phyloP scores from a whole-genome alignment of 2,329 filamentous ascomycete species.

The Trichoderma sp. region DNA sequence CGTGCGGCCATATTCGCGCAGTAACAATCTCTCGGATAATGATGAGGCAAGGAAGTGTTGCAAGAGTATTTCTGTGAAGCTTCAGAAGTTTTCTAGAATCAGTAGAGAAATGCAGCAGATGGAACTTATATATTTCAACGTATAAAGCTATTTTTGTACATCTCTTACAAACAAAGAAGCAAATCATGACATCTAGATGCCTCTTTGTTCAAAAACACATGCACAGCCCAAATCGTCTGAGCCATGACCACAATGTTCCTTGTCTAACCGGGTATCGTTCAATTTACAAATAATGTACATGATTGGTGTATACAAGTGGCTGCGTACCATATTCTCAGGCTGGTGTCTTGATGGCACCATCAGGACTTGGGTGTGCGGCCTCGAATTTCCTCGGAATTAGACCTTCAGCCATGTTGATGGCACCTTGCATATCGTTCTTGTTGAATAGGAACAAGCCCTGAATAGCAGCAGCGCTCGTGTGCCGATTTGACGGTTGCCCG shows the following conservation, averaged over 20 bases:
- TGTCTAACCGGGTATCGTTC: conserved; percentile 21
- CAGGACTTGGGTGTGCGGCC: conserved; percentile 38
- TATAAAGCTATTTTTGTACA: background rate
- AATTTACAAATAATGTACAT: conserved; percentile 8
- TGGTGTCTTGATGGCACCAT: conserved; percentile 42
- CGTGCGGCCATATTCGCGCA: conserved; percentile 18
- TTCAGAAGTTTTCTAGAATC: background rate
- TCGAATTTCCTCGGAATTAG: conserved; percentile 58
- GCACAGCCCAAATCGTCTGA: background rate
- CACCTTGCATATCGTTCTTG: conserved; percentile 84
- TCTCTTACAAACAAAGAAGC: background rate
- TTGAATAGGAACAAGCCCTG: conserved; percentile 95
- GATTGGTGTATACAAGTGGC: background rate
- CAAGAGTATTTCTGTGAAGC: background rate
- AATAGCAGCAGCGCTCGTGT: conserved; percentile 83
- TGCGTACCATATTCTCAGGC: conserved; percentile 27
- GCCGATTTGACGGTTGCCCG: conserved; percentile 44
- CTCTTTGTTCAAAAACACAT: background rate
- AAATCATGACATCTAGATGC: background rate
- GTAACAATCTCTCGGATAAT: background rate
- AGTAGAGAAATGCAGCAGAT: too few relatives aligned
- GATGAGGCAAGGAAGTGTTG: background rate
- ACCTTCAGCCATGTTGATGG: conserved; percentile 73
- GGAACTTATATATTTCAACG: background rate
- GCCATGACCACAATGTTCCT: background rate